Conservation (phyloP, 208 protist species). For the Trypanosoma brucei region DNA sequence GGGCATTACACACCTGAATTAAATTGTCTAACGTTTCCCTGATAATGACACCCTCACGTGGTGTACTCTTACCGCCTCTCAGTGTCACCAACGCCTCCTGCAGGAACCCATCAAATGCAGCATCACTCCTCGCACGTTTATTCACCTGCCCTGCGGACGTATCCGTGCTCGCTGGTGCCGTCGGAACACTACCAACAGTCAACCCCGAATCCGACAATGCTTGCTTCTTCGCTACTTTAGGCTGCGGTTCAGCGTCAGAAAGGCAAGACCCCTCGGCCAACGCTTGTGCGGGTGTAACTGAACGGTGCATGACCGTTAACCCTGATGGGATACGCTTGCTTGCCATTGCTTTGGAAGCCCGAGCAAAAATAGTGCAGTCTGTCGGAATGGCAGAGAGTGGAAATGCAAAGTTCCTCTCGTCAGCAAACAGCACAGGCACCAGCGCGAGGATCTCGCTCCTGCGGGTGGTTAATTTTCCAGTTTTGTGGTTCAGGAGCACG, state of each 20-base stretch:
- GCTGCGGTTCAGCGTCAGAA: background rate
- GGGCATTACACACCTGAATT: conserved; percentile 22
- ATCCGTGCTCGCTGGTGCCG: conserved; percentile 11
- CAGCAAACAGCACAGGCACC: conserved; percentile 20
- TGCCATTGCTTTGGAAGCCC: conserved; percentile 33
- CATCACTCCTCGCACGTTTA: conserved; percentile 15
- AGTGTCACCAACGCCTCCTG: conserved; percentile 5
- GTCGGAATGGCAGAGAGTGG: conserved; percentile 26
- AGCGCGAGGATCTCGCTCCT: conserved; percentile 29
- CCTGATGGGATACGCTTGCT: conserved; percentile 29
- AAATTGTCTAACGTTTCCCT: conserved; percentile 38
- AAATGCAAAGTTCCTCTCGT: conserved; percentile 23
- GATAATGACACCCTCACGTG: conserved; percentile 24
- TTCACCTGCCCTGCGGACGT: background rate
- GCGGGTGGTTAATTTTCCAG: conserved; percentile 25
- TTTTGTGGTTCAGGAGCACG: conserved; percentile 31
- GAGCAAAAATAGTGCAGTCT: conserved; percentile 47
- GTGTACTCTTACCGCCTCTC: background rate
- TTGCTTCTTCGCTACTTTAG: background rate
- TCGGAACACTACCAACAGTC: conserved; percentile 3
- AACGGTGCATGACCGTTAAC: conserved; percentile 41
- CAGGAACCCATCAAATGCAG: conserved; percentile 22
- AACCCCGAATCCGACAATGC: background rate
- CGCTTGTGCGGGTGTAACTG: conserved; percentile 21
- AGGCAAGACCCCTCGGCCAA: conserved; percentile 33